Conservation (phyloP, 129 eudicot genomes). For the Helianthus tuberosus region DNA sequence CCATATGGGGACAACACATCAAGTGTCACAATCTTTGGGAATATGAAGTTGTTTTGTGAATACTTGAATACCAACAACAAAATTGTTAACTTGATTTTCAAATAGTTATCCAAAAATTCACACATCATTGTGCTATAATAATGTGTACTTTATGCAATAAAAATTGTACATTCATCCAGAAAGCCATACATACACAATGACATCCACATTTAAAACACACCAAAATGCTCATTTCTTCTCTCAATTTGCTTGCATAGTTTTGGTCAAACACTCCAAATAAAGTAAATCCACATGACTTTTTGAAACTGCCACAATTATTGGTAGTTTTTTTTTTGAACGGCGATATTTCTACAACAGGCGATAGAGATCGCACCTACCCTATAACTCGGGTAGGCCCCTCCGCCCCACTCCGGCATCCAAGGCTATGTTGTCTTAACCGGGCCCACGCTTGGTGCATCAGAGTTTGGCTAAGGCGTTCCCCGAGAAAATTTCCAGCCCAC, state of each 20-base stretch:
- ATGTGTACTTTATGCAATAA: neutral
- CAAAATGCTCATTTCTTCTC: constrained; percentile 8
- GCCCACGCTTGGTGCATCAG: too few species aligned
- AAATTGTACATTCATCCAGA: neutral
- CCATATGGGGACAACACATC: constrained; percentile 14
- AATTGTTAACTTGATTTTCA: constrained; percentile 7
- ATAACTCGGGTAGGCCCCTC: too few species aligned
- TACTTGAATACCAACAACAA: constrained; percentile 5
- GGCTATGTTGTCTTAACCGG: too few species aligned
- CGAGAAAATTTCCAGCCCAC: too few species aligned
- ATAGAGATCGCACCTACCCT: too few species aligned
- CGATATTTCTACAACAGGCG: too few species aligned
- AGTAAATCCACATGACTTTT: constrained; percentile 1
- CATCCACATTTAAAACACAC: constrained; percentile 7
- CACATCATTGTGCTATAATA: neutral
- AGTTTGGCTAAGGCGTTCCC: too few species aligned
- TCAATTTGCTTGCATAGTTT: constrained; percentile 19
- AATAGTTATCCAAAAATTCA: neutral
- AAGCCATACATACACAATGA: neutral
- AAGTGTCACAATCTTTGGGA: constrained; percentile 25
- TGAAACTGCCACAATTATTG: neutral
- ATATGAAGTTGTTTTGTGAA: constrained; percentile 26
- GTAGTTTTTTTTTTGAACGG: too few species aligned
- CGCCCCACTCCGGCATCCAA: too few species aligned
- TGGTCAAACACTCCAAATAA: constrained; percentile 29